Evolutionary conservation across 106 monocot genomes (phyloP).

Genomic region (Acorus gramineus): DNA sequence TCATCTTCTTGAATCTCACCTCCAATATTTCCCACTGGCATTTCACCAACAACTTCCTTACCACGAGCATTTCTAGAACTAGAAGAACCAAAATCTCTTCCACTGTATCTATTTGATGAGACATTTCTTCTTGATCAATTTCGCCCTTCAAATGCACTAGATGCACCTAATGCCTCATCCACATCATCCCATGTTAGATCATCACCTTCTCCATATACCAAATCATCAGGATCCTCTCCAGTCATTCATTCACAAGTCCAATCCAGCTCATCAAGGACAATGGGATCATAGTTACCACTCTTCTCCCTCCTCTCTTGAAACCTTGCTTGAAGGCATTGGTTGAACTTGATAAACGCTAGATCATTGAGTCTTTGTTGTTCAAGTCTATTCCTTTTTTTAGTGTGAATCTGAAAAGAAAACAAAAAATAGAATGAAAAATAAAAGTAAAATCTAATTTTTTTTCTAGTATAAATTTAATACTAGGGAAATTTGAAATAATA

Average conservation of each 20-base stretch:
- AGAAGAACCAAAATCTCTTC: no score
- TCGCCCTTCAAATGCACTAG: no score
- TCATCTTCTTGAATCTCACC: no score
- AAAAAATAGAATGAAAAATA: not conserved
- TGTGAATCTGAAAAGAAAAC: not conserved
- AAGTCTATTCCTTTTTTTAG: not conserved
- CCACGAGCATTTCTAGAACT: no score
- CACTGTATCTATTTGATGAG: no score
- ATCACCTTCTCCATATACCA: no score
- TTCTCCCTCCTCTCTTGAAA: not conserved
- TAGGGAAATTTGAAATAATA: not conserved
- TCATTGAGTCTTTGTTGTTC: not conserved
- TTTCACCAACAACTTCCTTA: no score
- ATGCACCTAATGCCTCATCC: no score
- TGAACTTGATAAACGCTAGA: not conserved
- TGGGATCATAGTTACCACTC: not conserved
- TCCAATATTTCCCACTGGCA: no score
- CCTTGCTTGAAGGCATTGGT: not conserved
- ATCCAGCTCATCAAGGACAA: not conserved
- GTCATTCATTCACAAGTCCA: not conserved
- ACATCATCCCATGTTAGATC: no score
- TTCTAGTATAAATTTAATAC: not conserved
- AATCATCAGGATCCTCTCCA: not conserved
- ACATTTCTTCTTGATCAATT: no score
- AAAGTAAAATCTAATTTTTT: not conserved